phyloP scores from a whole-genome alignment of 371 early-diverging fungal genomes.

The Mortierella sp. region DNA sequence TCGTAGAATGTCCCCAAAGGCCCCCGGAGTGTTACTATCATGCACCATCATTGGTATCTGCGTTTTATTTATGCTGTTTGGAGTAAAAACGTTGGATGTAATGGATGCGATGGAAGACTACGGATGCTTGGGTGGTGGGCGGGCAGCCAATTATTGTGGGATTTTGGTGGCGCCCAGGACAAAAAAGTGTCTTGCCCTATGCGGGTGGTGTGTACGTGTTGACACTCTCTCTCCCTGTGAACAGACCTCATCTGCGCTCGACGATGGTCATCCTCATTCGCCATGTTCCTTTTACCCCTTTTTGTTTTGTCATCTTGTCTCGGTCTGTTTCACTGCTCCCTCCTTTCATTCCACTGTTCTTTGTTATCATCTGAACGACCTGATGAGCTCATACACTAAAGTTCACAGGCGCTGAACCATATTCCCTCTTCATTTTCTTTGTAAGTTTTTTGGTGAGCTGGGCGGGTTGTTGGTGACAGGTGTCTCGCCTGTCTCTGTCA shows the following conservation, averaged over 20 bases:
- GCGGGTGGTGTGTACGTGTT: neutral
- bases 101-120: neutral
- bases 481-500: neutral
- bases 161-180: constrained; percentile 5
- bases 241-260: constrained; percentile 4
- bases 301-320: neutral
- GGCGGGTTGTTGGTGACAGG: neutral
- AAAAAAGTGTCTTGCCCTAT: neutral
- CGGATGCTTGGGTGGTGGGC: neutral
- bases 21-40: neutral
- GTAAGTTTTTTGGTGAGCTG: neutral
- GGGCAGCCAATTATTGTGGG: neutral
- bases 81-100: neutral
- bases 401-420: neutral
- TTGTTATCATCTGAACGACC: neutral
- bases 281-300: neutral
- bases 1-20: neutral
- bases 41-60: neutral
- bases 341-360: neutral
- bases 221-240: neutral
- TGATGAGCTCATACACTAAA: constrained; percentile 6
- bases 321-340: neutral
- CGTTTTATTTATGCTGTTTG: neutral
- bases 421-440: neutral
- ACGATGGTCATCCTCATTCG: neutral